Evolutionary conservation across 192 early-diverging fungal genomes (phyloP).

Genomic region (Coemansia sp.): DNA sequence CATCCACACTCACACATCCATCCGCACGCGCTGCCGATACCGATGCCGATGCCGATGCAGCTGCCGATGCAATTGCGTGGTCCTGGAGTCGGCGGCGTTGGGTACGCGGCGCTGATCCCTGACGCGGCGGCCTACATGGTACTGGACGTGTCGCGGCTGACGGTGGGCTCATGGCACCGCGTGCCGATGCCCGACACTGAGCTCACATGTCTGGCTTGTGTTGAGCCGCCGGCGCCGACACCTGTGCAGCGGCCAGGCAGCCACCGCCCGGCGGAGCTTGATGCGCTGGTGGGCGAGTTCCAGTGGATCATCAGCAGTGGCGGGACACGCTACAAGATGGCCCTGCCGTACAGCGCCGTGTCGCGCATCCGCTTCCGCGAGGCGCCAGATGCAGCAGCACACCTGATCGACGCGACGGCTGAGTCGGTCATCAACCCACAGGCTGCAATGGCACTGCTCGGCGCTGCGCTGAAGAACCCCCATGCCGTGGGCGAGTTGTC

Average conservation of each 20-base stretch:
- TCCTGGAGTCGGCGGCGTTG: constrained; percentile 5
- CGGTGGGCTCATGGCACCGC: constrained; percentile 43
- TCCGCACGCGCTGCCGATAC: too few species aligned
- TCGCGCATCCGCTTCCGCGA: constrained; percentile 48
- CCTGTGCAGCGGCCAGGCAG: constrained; percentile 50
- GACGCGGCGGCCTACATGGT: constrained; percentile 46
- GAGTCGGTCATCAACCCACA: constrained; percentile 41
- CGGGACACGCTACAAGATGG: constrained; percentile 51
- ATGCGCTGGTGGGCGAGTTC: constrained; percentile 47
- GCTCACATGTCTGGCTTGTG: constrained; percentile 44
- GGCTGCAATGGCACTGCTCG: constrained; percentile 32
- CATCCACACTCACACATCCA: too few species aligned
- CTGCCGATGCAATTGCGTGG: constrained; percentile 5
- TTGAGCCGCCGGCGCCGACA: constrained; percentile 42
- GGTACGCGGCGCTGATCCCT: constrained; percentile 30
- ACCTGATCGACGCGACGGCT: constrained; percentile 21
- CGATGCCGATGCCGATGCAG: background rate
- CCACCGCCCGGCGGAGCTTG: constrained; percentile 48
- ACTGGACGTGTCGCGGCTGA: constrained; percentile 32
- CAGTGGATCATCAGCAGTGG: constrained; percentile 48
- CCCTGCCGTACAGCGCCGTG: constrained; percentile 40
- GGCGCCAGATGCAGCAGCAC: constrained; percentile 23
- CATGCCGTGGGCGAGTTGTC: constrained; percentile 42
- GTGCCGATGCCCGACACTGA: constrained; percentile 43
- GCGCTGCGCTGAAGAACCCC: constrained; percentile 34